Evolutionary conservation across 1,139 yeast species (phyloP).

Genomic region (Hemisphaericaspora lyxosophila): DNA sequence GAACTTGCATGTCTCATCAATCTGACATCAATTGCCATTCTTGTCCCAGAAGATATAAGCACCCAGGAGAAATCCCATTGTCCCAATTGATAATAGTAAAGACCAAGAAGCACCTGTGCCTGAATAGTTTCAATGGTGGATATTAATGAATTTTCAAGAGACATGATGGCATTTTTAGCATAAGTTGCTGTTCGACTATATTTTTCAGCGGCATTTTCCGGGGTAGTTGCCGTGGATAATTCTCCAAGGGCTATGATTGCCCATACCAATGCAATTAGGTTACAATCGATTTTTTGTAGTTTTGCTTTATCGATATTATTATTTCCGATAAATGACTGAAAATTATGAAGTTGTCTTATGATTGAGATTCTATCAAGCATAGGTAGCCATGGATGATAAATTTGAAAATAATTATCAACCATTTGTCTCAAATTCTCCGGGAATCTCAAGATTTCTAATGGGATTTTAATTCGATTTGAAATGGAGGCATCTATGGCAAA

Average conservation of each 20-base stretch:
- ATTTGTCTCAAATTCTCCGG: conserved; percentile 17
- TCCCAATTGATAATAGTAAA: conserved; percentile 23
- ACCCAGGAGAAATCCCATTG: conserved; percentile 30
- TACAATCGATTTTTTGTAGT: conserved; percentile 18
- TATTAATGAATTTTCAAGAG: conserved; percentile 23
- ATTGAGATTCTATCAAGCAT: conserved; percentile 21
- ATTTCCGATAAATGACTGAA: conserved; percentile 7
- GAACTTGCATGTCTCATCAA: conserved; percentile 19
- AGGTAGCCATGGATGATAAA: conserved; percentile 22
- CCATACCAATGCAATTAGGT: conserved; percentile 23
- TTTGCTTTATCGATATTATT: conserved; percentile 1
- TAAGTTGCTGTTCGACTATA: conserved; percentile 12
- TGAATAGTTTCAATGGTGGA: conserved; percentile 28
- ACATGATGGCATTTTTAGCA: conserved; percentile 23
- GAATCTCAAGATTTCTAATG: conserved; percentile 20
- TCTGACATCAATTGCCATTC: conserved; percentile 28
- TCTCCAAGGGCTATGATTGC: conserved; percentile 22
- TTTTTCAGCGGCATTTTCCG: conserved; percentile 2
- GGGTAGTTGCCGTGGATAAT: conserved; percentile 11
- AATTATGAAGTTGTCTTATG: conserved; percentile 16
- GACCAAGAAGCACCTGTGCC: conserved; percentile 22
- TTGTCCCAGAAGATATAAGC: conserved; percentile 21
- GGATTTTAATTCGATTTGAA: conserved; percentile 13
- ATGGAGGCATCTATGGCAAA: conserved; percentile 21
- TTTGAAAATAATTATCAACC: conserved; percentile 20